Evolutionary conservation across 345 rosid species (phyloP), one percentile per base, ranked within the genome.

Genomic region (Gossypioides kirkii): DNA sequence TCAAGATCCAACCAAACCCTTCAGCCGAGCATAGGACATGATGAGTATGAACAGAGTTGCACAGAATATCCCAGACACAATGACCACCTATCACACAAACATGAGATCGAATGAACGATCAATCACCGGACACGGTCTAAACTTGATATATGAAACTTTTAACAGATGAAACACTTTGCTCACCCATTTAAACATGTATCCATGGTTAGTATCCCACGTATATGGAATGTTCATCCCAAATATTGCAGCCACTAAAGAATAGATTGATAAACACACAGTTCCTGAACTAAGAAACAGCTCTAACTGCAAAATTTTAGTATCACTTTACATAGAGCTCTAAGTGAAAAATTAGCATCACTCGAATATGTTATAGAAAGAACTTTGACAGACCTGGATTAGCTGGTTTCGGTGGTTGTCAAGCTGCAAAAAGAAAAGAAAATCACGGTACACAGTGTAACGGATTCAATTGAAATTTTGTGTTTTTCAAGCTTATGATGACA

Each of bases 321-420:
- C 25, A 62, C 14, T 38, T 59, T 25, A 52, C 55, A 17, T 52
- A 52, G 18, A 52, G 17, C 54, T 49, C 54, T 49, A 49, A 49
- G 2, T 16, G 17, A 11, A 46, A 14, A 46, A 46, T 46, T 46
- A 46, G 4, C 38, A 55, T 18, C 53, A 50, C 20, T 45, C n/a
- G 50, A 28, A 41, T 56, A 61, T 65, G 4, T 6, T 22, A 47
- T 14, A 52, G 6, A 23, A 53, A n/a, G 42, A 54, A 66, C 4
- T 62, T 5, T 18, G 58, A 41, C 76, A 67, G 60, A 95, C 98
- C 93, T 92, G 99, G 83, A 95, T 95, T 54, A 95, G 86, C 87
- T 95, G 98, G 80, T 95, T 95, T 46, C 99, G 94, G 82, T 95
- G 97, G 82, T 91, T 95, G 85, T 92, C 99, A 49, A 95, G 93